Base-by-base conservation (phyloP, 495 filamentous ascomycete species). In the Penicillium samsonianum region DNA sequence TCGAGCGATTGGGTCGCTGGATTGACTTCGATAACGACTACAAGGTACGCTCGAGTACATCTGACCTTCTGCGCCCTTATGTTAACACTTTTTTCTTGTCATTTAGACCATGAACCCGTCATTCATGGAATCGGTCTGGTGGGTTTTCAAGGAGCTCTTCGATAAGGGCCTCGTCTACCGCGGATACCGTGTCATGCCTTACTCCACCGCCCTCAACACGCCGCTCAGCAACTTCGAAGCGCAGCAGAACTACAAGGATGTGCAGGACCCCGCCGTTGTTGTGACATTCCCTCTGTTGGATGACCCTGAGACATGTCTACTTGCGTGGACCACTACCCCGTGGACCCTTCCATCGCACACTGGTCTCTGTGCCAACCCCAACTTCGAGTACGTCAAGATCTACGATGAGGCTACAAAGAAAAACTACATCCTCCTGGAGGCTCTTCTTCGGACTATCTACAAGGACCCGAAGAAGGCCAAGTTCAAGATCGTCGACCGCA, bases 1-100 rank as follows among this genome's bases (percentile, higher is more conserved):
- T 98, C 57, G 91, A 96, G 55, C 75, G 94, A 43, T 75, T 98
- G 26, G 94, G 95, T 44, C 89, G 95, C 53, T 98, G 95, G 94
- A 92, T 98, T 64, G 95, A 98, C 74, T 96, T 98, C 58, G 95
- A 98, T 73, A 94, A 96, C 66, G 92, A 96, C 67, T 97, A 97
- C 80, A 97, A 97, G 86, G 88, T 88, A 55, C 17, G 64, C 51
- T 42, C 4, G 23, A 33, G 30, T 54, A 11, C 10, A 4, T 30
- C 1, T 53, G 17, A 19, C 20, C 10, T 14, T 42, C 30, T 31
- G 23, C 3, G 10, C 9, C 22, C 28, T 35, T 26, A 4, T 20
- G 51, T 19, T 37, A 35, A 48, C 44, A 16, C 10, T 26, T 40
- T 37, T n/a, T 2, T 20, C 33, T 41, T n/a, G 4, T 31, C 0